Conservation (phyloP, 768 basidiomycete species). For the Psilocybe azurescens region DNA sequence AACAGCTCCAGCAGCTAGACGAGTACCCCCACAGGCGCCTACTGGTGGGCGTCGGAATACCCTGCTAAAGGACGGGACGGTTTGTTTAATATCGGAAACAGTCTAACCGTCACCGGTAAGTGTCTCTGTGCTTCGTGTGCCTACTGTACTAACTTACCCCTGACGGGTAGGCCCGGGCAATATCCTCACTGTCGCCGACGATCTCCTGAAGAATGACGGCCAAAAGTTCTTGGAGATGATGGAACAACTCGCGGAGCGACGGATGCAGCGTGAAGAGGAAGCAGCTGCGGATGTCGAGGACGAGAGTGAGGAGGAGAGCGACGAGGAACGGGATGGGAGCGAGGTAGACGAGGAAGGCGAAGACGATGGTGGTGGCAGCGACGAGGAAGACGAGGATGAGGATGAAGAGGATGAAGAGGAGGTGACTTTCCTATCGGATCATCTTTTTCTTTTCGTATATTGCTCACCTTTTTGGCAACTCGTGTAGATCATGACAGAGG, state of each 20-base stretch:
- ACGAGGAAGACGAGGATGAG: constrained; percentile 69
- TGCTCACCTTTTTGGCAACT: constrained; percentile 20
- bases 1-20: constrained; percentile 24
- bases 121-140: constrained; percentile 20
- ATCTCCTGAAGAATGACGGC: constrained; percentile 97
- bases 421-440: constrained; percentile 40
- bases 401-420: constrained; percentile 66
- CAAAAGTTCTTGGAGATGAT: constrained; percentile 99
- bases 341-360: constrained; percentile 67
- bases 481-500: constrained; percentile 83
- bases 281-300: constrained; percentile 50
- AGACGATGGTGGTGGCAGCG: constrained; percentile 63
- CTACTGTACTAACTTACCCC: constrained; percentile 4
- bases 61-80: constrained; percentile 59
- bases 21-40: constrained; percentile 18
- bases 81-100: constrained; percentile 80
- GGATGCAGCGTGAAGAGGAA: constrained; percentile 89
- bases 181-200: constrained; percentile 98
- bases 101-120: constrained; percentile 82
- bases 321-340: constrained; percentile 61
- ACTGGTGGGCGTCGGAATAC: constrained; percentile 25
- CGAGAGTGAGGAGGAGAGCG: constrained; percentile 52
- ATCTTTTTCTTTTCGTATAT: constrained; percentile 1
- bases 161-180: constrained; percentile 74
- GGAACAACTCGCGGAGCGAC: constrained; percentile 95